Base-by-base conservation (phyloP, 2,329 filamentous ascomycete species). In the Mycosphaerella arachidis region DNA sequence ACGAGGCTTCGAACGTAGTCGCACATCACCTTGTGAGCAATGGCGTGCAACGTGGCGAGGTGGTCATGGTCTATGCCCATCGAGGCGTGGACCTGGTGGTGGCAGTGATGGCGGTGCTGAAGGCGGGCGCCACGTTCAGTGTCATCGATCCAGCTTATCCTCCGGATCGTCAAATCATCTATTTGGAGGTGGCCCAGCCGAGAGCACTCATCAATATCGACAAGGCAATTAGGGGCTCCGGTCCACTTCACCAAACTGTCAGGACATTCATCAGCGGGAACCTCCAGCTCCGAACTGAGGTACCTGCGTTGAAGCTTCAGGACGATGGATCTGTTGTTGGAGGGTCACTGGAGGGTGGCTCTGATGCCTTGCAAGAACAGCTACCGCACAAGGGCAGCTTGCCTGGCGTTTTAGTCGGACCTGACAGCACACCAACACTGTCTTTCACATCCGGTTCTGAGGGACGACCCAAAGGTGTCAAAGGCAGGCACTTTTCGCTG, bases 51-150 rank as follows among this genome's bases (percentile, higher is more conserved):
- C 81, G 86, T 66, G 92, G 91, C 8, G 92, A 97, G 71, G 92
- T 96, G 2, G 91, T 96, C 69, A 96, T 96, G 90, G 90, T 94
- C 64, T 97, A 87, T 72, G 91, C 91, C 58, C 84, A 96, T 75
- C 86, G 92, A 59, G 86, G 86, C 58, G 92, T 96, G 35, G 90
- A 90, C 68, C 76, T 90, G 45, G 87, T 90, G 0, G 85, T 90
- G 7, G 86, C 88, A 37, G 86, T 92, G 56, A 96, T 96, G 90
- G 92, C 92, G 61, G 78, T 78, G 4, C 71, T 83, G 53, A 82
- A 81, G 61, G 82, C 84, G 40, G 84, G 84, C 58, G 84, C 82
- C 8, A 84, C 82, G 37, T 82, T 85, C 72, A 84, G 81, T 56
- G 82, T 87, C 46, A 83, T 96, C 20, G 92, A 96, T 72, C 92